Evolutionary conservation across 1,284 basidiomycete species (phyloP), one percentile per base, ranked within the genome.

Genomic region (Phellopilus nigrolimitatus): DNA sequence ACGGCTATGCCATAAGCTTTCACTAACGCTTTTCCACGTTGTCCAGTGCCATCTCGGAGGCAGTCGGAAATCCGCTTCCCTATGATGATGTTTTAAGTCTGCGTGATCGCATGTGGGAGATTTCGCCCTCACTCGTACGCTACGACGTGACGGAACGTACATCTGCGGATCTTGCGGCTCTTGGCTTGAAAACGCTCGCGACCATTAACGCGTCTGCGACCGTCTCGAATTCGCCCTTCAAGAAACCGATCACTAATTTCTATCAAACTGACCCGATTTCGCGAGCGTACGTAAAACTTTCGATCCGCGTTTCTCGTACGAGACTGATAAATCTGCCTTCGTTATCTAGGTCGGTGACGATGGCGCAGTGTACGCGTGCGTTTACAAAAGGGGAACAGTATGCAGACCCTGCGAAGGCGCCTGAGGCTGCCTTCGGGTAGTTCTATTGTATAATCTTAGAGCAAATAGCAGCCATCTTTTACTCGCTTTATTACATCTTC

Each of bases 31-130:
- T 43, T 13, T 49, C 24, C 47, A 2, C 49, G 37, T n/a, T n/a
- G 33, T 41, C 9, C 54, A 88, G 89, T 56, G 97, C 95, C 0
- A 72, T 99, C 2, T 94, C 91, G n/a, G 97, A 99, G 67, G 76
- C 95, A 33, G 62, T 93, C 34, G 89, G 85, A 38, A 64, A 70
- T 1, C 82, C 90, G 19, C 66, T 99, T 55, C 93, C 94, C 0
- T 99, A 99, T 66, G 92, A 97, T 63, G 91, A 95, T 60, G 77
- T 91, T 12, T 71, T 94, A n/a, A 76, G 78, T 46, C 72, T 99
- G 44, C 82, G 95, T 44, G 93, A 98, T 67, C 84, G 97, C 56
- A 85, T 99, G 82, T 98, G 95, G 91, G 95, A 97, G 67, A 85
- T 99, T 60, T 92, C 91, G 33, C 97, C 97, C 1, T 80, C 91